Evolutionary conservation across 1,284 basidiomycete genomes (phyloP).

Genomic region (Tylopilus microsporus): DNA sequence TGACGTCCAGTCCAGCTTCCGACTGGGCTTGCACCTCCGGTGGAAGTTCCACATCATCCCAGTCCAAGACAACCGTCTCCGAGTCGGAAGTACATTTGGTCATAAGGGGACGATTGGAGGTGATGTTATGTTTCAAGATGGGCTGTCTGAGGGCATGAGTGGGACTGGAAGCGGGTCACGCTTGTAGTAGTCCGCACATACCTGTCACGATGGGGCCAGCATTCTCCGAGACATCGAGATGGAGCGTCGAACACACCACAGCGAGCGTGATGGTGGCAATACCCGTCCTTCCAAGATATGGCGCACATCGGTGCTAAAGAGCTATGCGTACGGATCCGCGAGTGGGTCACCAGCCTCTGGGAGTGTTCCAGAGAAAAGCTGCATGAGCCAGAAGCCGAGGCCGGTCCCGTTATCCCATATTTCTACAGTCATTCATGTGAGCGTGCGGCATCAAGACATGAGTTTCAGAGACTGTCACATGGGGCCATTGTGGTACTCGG

Average conservation of each 20-base stretch:
- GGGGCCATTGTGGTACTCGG: constrained; percentile 51
- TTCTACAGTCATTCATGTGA: constrained; percentile 48
- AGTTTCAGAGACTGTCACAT: constrained; percentile 14
- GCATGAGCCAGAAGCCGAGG: constrained; percentile 67
- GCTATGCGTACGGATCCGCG: constrained; percentile 24
- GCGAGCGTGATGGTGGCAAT: constrained; percentile 69
- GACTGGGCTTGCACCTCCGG: constrained; percentile 39
- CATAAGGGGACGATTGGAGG: constrained; percentile 3
- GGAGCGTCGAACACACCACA: constrained; percentile 40
- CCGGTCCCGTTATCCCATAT: constrained; percentile 89
- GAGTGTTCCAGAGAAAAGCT: constrained; percentile 23
- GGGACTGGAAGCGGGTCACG: not conserved
- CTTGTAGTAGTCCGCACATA: constrained; percentile 32
- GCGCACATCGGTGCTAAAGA: constrained; percentile 40
- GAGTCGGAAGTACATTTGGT: too few relatives aligned
- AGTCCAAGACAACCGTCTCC: constrained; percentile 59
- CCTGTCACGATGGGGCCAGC: constrained; percentile 53
- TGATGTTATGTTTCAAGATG: too few relatives aligned
- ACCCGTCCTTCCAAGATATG: constrained; percentile 70
- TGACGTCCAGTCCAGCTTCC: too few relatives aligned
- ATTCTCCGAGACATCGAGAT: constrained; percentile 8
- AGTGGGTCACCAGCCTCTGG: not conserved
- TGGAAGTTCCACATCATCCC: constrained; percentile 61
- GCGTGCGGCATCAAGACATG: constrained; percentile 8
- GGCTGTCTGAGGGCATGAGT: constrained; percentile 32